Evolutionary conservation across 1,284 basidiomycete species (phyloP).

Genomic region (Psilocybe mexicana): DNA sequence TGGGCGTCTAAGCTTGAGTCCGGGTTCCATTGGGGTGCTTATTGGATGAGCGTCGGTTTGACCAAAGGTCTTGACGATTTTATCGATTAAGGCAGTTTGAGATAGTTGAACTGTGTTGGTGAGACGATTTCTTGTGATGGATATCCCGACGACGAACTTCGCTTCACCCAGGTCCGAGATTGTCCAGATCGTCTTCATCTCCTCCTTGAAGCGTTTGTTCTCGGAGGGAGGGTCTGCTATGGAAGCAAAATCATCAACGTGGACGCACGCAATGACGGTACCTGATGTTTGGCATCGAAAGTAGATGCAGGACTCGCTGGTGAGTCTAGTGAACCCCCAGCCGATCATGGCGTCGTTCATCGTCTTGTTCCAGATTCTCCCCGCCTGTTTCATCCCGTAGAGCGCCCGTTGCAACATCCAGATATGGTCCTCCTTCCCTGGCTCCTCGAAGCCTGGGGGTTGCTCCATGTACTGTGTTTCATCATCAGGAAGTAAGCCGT

Average conservation of each 20-base stretch:
- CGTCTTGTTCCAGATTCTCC: conserved; percentile 38
- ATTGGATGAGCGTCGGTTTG: conserved; percentile 31
- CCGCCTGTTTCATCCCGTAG: conserved; percentile 44
- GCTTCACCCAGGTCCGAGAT: conserved; percentile 33
- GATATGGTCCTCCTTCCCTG: conserved; percentile 28
- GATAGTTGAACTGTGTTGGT: conserved; percentile 32
- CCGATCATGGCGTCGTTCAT: conserved; percentile 31
- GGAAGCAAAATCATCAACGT: conserved; percentile 38
- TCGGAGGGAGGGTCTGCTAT: conserved; percentile 19
- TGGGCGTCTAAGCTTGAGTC: conserved; percentile 21
- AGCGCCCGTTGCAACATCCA: conserved; percentile 35
- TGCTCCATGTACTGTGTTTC: conserved; percentile 43
- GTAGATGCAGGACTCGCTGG: conserved; percentile 38
- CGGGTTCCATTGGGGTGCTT: conserved; percentile 32
- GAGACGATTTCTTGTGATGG: conserved; percentile 21
- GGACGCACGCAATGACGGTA: conserved; percentile 31
- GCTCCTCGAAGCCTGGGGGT: conserved; percentile 34
- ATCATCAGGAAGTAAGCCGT: conserved; percentile 41
- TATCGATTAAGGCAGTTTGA: conserved; percentile 39
- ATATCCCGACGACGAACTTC: conserved; percentile 31
- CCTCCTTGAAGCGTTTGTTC: conserved; percentile 28
- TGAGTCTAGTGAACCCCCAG: conserved; percentile 32
- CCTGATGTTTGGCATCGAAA: conserved; percentile 14
- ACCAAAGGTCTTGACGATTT: conserved; percentile 34
- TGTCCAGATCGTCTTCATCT: conserved; percentile 29